Base-by-base conservation (phyloP, 306 rosid species). In the Cotoneaster glaucophyllus region DNA sequence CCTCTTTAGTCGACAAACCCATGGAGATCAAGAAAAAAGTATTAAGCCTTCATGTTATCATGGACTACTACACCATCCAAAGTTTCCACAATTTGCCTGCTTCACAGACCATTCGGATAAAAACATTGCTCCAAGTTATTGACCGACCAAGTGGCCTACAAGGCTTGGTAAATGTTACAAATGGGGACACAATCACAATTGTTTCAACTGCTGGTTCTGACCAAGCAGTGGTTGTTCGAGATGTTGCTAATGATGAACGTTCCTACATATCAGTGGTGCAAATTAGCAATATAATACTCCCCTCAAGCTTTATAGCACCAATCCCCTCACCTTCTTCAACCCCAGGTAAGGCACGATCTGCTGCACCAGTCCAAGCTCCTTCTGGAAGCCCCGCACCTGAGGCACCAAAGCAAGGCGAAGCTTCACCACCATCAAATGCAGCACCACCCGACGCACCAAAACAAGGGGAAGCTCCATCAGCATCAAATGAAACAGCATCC, bases 31-130 rank as follows among this genome's bases (percentile, higher is more conserved):
- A 85, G 29, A 83, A 77, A 19, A 85, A 74, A 19, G 31, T 81
- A 0, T 11, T 88, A 32, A 83, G 87, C 78, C 4, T 86, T 19
- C 90, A 86, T 17, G 82, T 83, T 48, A 19, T 80, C 4, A 83
- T 83, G 1, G 78, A 75, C n/a, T 82, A 81, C 67, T 83, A 57
- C 3, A 87, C 81, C 10, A 28, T 34, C 12, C 34, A 45, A 8
- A 79, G 39, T 37, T 41, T 85, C 11, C 82, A 66, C 1, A 17
- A 48, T 4, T 8, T 87, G 5, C 22, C 39, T 62, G 39, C 13
- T 28, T 15, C 44, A 3, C 54, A 62, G 17, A 29, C 75, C 7
- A 19, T 73, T 10, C 26, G 56, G 4, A 10, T 79, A 3, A 61
- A 64, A 80, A 88, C 93, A 1, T 6, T 86, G 25, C 80, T 69